Conservation (phyloP, 164 flowering plant genomes). For the Vitis rotundifolia region DNA sequence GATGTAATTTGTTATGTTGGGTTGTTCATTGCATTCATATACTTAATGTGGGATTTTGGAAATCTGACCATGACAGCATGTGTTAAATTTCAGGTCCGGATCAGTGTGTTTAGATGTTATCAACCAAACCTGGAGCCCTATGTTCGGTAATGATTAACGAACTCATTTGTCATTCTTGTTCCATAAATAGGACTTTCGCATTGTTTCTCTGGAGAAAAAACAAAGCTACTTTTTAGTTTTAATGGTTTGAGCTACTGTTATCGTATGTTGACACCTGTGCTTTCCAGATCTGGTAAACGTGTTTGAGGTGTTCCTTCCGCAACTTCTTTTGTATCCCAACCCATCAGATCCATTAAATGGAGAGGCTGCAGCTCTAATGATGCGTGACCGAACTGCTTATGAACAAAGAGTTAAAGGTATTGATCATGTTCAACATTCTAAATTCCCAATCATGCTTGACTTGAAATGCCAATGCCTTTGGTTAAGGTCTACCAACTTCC, state of each 20-base stretch:
- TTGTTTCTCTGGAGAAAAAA: not conserved
- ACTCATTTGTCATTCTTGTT: not conserved
- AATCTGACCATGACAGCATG: slow-evolving; percentile 3
- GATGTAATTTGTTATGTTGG: not conserved
- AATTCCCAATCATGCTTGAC: too few relatives aligned
- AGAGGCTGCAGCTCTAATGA: slow-evolving; percentile 95
- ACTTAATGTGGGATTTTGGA: slow-evolving; percentile 4
- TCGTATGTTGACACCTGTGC: slow-evolving; percentile 9
- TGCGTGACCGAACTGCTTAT: slow-evolving; percentile 78
- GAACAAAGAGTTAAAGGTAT: slow-evolving; percentile 87
- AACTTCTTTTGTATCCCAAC: slow-evolving; percentile 89
- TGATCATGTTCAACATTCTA: not conserved
- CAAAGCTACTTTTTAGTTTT: slow-evolving; percentile 2
- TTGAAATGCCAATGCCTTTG: too few relatives aligned
- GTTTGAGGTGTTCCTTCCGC: slow-evolving; percentile 95
- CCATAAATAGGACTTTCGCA: not conserved
- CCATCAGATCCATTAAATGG: slow-evolving; percentile 97
- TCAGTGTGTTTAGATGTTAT: slow-evolving; percentile 97
- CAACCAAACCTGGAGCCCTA: slow-evolving; percentile 98
- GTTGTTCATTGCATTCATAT: slow-evolving; percentile 1
- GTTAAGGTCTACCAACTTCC: too few relatives aligned
- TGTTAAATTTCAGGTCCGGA: slow-evolving; percentile 77
- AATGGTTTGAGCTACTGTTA: not conserved
- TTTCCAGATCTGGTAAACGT: slow-evolving; percentile 85
- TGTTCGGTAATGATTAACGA: slow-evolving; percentile 67